These are phyloP conservation scores for Ochetophila trinervis DNA, from an alignment of 306 rosid genomes.

Conservation along the genomic window DNA sequence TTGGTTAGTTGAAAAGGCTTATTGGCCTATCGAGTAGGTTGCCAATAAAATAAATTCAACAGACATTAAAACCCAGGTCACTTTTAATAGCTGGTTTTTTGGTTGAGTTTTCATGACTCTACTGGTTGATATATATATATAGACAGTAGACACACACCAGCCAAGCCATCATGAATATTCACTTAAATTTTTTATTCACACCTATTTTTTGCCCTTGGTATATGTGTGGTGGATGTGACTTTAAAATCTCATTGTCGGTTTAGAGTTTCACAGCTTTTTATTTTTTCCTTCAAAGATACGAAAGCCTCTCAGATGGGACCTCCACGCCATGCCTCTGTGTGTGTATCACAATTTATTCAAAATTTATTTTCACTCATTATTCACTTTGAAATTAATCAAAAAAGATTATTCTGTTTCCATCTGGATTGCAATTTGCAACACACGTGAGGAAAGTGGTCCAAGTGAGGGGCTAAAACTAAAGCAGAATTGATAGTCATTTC, in stretches of 20 bases:
- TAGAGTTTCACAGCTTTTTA: not conserved
- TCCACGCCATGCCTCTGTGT: not conserved
- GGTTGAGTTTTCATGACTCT: constrained; percentile 4
- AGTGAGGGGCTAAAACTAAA: too few relatives aligned
- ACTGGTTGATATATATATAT: not conserved
- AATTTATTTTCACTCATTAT: constrained; percentile 1
- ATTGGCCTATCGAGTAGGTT: constrained; percentile 6
- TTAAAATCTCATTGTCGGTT: constrained; percentile 24
- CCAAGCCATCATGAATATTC: not conserved
- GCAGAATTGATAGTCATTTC: too few relatives aligned
- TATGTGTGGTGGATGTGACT: constrained; percentile 11
- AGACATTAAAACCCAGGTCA: not conserved
- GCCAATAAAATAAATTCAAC: not conserved
- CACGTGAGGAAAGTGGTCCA: too few relatives aligned
- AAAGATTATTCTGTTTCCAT: not conserved
- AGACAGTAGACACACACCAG: too few relatives aligned
- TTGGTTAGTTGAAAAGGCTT: not conserved
- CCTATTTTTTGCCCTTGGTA: not conserved
- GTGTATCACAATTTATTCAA: not conserved
- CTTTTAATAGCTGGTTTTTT: constrained; percentile 11
- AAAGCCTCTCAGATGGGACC: not conserved
- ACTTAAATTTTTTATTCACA: not conserved
- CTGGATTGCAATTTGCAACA: too few relatives aligned
- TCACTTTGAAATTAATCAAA: not conserved
- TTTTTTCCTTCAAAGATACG: constrained; percentile 1